Evolutionary conservation across 2,329 filamentous ascomycete genomes (phyloP), one percentile per base, ranked within the genome.

Genomic region (Ceratocystis cacaofunesta): DNA sequence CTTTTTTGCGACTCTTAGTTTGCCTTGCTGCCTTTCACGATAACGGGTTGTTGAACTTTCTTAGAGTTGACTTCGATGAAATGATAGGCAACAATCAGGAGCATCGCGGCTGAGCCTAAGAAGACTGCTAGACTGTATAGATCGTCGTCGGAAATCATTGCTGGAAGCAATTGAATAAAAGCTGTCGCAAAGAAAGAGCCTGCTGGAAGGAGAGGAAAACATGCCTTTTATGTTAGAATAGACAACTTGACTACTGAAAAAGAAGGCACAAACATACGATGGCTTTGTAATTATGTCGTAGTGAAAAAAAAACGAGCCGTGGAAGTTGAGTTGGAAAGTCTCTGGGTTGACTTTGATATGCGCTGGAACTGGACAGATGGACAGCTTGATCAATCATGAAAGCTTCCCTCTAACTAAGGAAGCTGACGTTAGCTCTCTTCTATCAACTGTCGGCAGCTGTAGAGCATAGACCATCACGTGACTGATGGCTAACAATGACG

Each of bases 41-140:
- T 61, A 12, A 64, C 44, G n/a, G 65, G 46, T 43, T 67, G 48
- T 10, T 48, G 36, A 8, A 30, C 30, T 44, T 60, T 65, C 43
- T 65, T 65, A n/a, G 90, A 84, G 73, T 99, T 97, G 78, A 96
- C 84, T 75, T 97, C 92, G 72, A 99, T 85, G 78, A 95, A 97
- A 76, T 97, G 91, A 77, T 99, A 97, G 32, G 95, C 77, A 36
- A 99, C 85, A 70, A 97, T 96, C 68, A 99, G 82, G 57, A 96
- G 80, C 89, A 97, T 92, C 69, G 92, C 85, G 50, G 86, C 83
- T 65, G 86, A 88, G 78, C 94, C 94, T 68, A 99, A 88, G 75
- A 96, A 92, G 75, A 97, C 86, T 75, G 94, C 92, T 36, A 99
- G 84, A 69, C 83, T 83, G 82, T 97, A 96, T 72, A 99, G 86